Base-by-base conservation (phyloP, 1,284 basidiomycete genomes). In the Rhodotorula sp. region DNA sequence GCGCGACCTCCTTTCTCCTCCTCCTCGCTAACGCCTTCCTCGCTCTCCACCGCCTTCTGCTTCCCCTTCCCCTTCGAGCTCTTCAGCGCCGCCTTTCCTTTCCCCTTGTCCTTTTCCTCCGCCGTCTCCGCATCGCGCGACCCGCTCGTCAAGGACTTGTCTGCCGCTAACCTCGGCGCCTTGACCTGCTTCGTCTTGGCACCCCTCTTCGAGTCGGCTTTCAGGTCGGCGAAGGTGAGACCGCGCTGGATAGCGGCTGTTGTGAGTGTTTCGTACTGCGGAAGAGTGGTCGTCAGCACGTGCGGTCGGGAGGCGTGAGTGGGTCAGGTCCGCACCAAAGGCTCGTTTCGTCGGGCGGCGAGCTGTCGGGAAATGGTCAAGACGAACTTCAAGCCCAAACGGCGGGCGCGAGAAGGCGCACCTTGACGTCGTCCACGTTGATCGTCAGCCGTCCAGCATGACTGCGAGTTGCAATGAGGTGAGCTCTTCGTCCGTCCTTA, bases 391-490 rank as follows among this genome's bases (percentile, higher is more conserved):
- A n/a, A n/a, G n/a, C n/a, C n/a, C n/a, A n/a, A n/a, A n/a, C n/a
- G n/a, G n/a, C n/a, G n/a, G n/a, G n/a, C n/a, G n/a, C n/a, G n/a
- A 20, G 4, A 3, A 3, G 20, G 7, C 28, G 30, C 34, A 69
- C 72, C 58, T 73, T 73, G 59, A 73, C 72, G 26, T 73, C 72
- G 47, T 73, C 72, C 10, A 68, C 67, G 18, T 63, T 65, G 59
- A 73, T 60, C 0, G 72, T 73, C 26, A 61, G 64, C 7, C 72
- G 57, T 7, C 67, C 64, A 2, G 69, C 72, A 26, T 73, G 72
- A 22, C 72, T 73, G 46, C 7, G 10, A 4, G 7, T 6, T 6
- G 16, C 18, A n/a, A 8, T 0, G 15, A 22, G 31, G n/a, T 16
- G 20, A 34, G 40, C 50, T 2, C 34, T 34, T 34, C 34, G 34